Evolutionary conservation across 169 alveolate genomes (phyloP).

Genomic region (Plasmodium berghei): DNA sequence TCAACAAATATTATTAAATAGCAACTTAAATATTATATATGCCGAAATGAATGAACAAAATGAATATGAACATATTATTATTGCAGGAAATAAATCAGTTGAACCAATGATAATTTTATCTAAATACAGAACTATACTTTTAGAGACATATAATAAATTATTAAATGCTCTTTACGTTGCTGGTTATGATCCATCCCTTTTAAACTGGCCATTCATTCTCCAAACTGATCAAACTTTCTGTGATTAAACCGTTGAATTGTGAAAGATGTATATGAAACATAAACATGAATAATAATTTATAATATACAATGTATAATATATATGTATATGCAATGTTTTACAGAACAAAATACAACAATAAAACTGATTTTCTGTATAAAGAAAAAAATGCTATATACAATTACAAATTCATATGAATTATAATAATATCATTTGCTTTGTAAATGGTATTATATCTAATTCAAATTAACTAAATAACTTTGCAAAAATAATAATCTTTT

Average conservation of each 20-base stretch:
- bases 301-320: too few species aligned
- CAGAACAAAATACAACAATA: too few species aligned
- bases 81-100: slow-evolving; percentile 43
- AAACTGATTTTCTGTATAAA: too few species aligned
- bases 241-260: not conserved
- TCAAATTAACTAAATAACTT: too few species aligned
- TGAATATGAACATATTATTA: slow-evolving; percentile 52
- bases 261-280: too few species aligned
- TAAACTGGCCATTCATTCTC: slow-evolving; percentile 71
- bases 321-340: too few species aligned
- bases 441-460: too few species aligned
- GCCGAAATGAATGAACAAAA: slow-evolving; percentile 64
- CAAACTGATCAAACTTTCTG: slow-evolving; percentile 74
- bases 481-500: too few species aligned
- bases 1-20: slow-evolving; percentile 53
- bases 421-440: too few species aligned
- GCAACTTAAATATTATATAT: slow-evolving; percentile 27
- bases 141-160: slow-evolving; percentile 52
- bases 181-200: slow-evolving; percentile 71
- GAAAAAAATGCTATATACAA: too few species aligned
- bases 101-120: slow-evolving; percentile 71
- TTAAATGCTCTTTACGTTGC: slow-evolving; percentile 58
- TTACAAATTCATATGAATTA: too few species aligned
- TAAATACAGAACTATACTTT: slow-evolving; percentile 38
- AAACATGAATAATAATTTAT: too few species aligned